Evolutionary conservation across 2,329 filamentous ascomycete genomes (phyloP), one percentile per base, ranked within the genome.

Genomic region (Penicillium frequentans): DNA sequence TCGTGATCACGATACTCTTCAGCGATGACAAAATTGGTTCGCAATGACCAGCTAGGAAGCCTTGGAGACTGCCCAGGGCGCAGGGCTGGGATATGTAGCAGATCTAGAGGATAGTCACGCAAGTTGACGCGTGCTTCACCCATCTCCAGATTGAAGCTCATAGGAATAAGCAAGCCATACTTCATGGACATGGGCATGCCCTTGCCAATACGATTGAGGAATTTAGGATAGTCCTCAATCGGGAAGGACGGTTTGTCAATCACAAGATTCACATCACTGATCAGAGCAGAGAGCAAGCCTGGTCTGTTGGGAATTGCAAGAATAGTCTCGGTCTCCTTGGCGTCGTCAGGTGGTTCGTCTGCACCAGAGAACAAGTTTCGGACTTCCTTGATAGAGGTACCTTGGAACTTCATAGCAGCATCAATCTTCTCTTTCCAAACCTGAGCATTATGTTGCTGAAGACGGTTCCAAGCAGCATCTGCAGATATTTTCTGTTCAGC

Each of bases 201-300:
- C 77, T 99, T 99, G n/a, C 95, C 95, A 56, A 98, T 88, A 48
- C 86, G 85, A 70, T 97, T 84, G 26, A 99, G 79, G 70, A 96
- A 99, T 16, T 89, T 84, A 0, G 93, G 90, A 54, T 93, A 86
- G 13, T 96, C 87, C 3, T 85, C 81, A 57, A 96, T 79, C 0
- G 92, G 89, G 70, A 99, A 99, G 0, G 90, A 93, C 0, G 95
- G 95, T 72, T 96, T 97, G 74, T 98, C 95, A 57, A 99, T 82
- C 31, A 86, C 81, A 54, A 99, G 82, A 61, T 93, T 89, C 31
- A 99, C 79, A 70, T 99, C 93, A 58, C 87, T 91, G 64, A 98
- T 86, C 44, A 91, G 78, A 6, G 90, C 82, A 3, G 88, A 84
- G 86, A 96, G 88, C 14, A 99, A 81, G 8, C 90, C 90, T 16